Base-by-base conservation (phyloP, 805 yeast species). In the Saturnispora besseyi region DNA sequence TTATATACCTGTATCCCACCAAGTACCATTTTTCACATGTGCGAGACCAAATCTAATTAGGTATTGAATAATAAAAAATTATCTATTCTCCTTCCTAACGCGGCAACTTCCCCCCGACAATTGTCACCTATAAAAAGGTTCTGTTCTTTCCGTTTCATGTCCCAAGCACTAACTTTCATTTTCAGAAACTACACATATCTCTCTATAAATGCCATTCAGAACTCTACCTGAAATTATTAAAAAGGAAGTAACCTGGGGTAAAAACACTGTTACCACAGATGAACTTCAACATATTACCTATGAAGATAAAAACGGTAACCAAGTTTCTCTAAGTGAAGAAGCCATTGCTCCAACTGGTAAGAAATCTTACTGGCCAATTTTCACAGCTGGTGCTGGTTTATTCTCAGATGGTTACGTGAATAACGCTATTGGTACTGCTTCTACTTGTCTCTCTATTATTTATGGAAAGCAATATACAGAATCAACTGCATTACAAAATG, bases 351-450 rank as follows among this genome's bases (percentile, higher is more conserved):
- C 63, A 9, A 28, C 51, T 12, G 64, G 56, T 22, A 48, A 55
- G 13, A 63, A 55, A 32, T 53, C 61, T 6, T 60, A 67, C 55
- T 77, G 88, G 84, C 81, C 93, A 5, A 80, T 86, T 45, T 72
- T 84, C 54, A 82, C 87, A 11, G 82, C 96, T 1, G 97, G 97
- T 54, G 93, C 96, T 0, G 97, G 96, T 49, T 73, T 90, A 43
- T 89, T 90, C 67, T 83, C 95, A 34, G 98, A 91, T 67, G 97
- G 97, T 48, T 90, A 89, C 63, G 84, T 87, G 53, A 89, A 89
- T 65, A 87, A 87, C 68, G 81, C 93, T 48, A 84, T 87, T 51
- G 77, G 87, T 52, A 76, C 93, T 9, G 95, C 84, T 15, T 74
- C 82, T 33, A 79, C 90, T 15, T 81, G 90, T 70, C 72, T 90